Conservation (phyloP, 768 basidiomycete genomes). For the Calvatia gigantea region DNA sequence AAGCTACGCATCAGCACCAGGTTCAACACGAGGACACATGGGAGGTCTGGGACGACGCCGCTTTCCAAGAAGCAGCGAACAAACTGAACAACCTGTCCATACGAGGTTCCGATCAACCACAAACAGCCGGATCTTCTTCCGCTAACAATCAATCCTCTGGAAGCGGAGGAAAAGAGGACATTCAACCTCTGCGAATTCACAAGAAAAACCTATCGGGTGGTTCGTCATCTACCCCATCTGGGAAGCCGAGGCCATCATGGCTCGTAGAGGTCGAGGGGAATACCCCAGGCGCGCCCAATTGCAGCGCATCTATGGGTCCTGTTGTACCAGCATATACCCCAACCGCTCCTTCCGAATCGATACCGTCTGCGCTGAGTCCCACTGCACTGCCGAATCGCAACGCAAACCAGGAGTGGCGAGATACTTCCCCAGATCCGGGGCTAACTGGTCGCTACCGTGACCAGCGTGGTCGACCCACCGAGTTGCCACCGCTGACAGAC, state of each 20-base stretch:
- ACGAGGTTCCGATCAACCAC: background rate
- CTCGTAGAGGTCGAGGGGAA: slow-evolving; percentile 2
- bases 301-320: background rate
- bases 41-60: slow-evolving; percentile 43
- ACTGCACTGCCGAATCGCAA: background rate
- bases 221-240: slow-evolving; percentile 1
- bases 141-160: background rate
- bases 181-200: slow-evolving; percentile 22
- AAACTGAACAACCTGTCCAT: background rate
- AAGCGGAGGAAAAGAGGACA: background rate
- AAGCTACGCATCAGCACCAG: slow-evolving; percentile 22
- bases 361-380: background rate
- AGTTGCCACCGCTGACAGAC: background rate
- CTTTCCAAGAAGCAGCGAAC: slow-evolving; percentile 18
- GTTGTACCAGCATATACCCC: slow-evolving; percentile 1
- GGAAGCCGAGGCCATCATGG: slow-evolving; percentile 13
- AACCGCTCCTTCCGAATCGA: background rate
- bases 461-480: background rate
- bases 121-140: background rate
- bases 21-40: slow-evolving; percentile 33
- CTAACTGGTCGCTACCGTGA: background rate
- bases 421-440: background rate
- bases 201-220: slow-evolving; percentile 19
- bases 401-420: background rate
- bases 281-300: background rate